Evolutionary conservation across 345 rosid species (phyloP).

Genomic region (Aquilaria malaccensis): DNA sequence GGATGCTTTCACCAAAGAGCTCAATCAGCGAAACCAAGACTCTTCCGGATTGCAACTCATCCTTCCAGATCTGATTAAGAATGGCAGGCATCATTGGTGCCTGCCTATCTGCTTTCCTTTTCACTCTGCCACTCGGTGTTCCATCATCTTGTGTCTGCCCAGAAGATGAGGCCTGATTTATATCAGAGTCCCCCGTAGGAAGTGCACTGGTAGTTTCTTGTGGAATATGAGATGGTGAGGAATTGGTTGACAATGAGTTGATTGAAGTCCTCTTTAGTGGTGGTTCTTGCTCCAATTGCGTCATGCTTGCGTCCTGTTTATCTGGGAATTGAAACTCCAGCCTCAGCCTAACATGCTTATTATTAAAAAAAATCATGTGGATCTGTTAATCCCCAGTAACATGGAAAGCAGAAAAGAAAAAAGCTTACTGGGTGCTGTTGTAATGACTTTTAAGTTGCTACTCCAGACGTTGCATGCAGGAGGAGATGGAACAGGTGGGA

Average conservation of each 20-base stretch:
- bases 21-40: constrained; percentile 56
- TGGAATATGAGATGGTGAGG: constrained; percentile 33
- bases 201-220: constrained; percentile 26
- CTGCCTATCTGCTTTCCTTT: constrained; percentile 18
- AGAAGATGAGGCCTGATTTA: constrained; percentile 30
- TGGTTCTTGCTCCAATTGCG: constrained; percentile 34
- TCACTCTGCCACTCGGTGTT: constrained; percentile 19
- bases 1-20: constrained; percentile 62
- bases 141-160: constrained; percentile 26
- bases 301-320: constrained; percentile 45
- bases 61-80: constrained; percentile 67
- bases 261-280: constrained; percentile 44
- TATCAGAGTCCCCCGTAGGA: constrained; percentile 28
- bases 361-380: too few relatives aligned
- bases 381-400: neutral
- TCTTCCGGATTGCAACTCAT: constrained; percentile 62
- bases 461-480: constrained; percentile 32
- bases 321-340: constrained; percentile 19
- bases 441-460: constrained; percentile 40
- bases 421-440: constrained; percentile 40
- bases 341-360: too few relatives aligned
- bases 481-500: constrained; percentile 58
- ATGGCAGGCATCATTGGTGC: constrained; percentile 41
- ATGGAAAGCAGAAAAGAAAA: neutral
- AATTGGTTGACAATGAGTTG: constrained; percentile 16